These are phyloP conservation scores for Phytophthora vignae DNA, from an alignment of 352 stramenopile genomes.

Conservation along the genomic window DNA sequence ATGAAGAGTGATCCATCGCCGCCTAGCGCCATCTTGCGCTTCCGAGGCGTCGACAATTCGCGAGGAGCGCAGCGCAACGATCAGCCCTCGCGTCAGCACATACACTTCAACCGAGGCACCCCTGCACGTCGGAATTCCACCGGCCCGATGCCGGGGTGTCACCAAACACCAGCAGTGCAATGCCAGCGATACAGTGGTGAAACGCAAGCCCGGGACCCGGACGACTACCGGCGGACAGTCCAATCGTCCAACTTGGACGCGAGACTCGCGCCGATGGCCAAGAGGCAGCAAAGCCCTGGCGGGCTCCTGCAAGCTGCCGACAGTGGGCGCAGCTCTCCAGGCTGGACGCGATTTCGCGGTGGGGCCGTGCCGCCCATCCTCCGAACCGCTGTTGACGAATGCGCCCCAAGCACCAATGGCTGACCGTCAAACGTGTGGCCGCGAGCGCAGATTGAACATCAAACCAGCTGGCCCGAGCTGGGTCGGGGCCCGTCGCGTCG, in stretches of 20 bases:
- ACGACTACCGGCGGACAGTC: too few species aligned
- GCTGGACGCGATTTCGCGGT: neutral
- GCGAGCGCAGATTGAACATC: slow-evolving; percentile 26
- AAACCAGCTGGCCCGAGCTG: slow-evolving; percentile 24
- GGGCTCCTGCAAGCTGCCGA: too few species aligned
- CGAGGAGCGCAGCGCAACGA: neutral
- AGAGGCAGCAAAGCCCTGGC: neutral
- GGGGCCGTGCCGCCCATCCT: neutral
- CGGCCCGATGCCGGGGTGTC: neutral
- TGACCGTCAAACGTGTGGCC: slow-evolving; percentile 22
- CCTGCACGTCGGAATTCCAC: neutral
- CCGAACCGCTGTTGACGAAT: slow-evolving; percentile 11
- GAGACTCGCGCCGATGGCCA: neutral
- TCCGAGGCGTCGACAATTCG: neutral
- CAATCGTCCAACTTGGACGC: too few species aligned
- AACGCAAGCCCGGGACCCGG: neutral
- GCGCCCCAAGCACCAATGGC: slow-evolving; percentile 3
- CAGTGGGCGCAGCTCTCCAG: neutral
- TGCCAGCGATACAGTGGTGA: neutral
- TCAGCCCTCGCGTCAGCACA: neutral
- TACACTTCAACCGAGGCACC: neutral
- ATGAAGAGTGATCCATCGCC: neutral
- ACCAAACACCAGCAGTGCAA: neutral
- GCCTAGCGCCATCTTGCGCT: neutral
- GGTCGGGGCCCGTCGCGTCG: slow-evolving; percentile 29